Evolutionary conservation across 208 protist species (phyloP).

Genomic region (Leishmania gerbilli): DNA sequence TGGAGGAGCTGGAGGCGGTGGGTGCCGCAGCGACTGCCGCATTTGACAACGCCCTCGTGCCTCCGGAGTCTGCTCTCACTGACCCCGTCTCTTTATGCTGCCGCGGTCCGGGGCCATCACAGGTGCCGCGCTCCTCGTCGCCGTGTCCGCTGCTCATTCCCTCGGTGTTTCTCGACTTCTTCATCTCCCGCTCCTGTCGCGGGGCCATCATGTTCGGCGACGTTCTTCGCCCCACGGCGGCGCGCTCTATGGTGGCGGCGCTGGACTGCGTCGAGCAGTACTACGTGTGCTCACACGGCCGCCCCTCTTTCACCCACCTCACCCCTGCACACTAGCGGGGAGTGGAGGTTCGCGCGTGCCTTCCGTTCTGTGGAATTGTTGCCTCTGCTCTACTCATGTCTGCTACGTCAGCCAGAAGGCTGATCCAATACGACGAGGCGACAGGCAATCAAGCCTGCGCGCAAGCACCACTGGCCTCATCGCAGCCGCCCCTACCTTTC

Average conservation of each 20-base stretch:
- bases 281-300: conserved; percentile 75
- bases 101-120: not conserved
- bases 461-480: not conserved
- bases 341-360: not conserved
- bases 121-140: not conserved
- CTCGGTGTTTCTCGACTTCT: conserved; percentile 61
- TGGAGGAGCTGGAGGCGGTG: conserved; percentile 57
- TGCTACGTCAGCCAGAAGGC: not conserved
- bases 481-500: not conserved
- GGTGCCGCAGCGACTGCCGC: conserved; percentile 5
- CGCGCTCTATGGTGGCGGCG: conserved; percentile 32
- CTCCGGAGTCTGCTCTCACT: not conserved
- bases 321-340: not conserved
- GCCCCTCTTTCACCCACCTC: conserved; percentile 57
- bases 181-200: conserved; percentile 79
- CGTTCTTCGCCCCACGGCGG: conserved; percentile 25
- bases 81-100: not conserved
- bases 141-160: conserved; percentile 33
- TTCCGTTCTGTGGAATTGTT: not conserved
- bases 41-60: not conserved
- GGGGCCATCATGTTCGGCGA: conserved; percentile 86
- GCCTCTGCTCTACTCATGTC: not conserved
- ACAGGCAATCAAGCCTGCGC: not conserved
- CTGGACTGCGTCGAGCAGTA: conserved; percentile 48
- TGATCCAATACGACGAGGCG: no score